Base-by-base conservation (phyloP, 257 asterid genomes). In the Thymus quinquecostatus region DNA sequence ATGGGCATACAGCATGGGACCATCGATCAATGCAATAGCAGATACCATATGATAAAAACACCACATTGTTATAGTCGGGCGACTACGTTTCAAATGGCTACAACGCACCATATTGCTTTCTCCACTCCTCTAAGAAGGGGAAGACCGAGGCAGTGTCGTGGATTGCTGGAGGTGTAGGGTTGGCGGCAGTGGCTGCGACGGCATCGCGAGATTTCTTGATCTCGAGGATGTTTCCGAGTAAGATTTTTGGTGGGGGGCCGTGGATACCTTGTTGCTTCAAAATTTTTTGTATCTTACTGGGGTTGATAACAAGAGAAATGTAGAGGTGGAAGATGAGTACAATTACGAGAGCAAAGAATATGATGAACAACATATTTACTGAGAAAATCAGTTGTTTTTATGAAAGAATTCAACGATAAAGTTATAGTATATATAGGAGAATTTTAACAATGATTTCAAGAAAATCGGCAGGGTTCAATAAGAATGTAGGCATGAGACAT, bases 211-310 rank as follows among this genome's bases (percentile, higher is more conserved):
- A 66, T 66, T 76, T 88, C 74, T 81, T 86, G 75, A 88, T 84
- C 58, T 86, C 91, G 40, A 82, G 67, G 2, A 86, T 60, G 83
- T 88, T 88, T 1, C 95, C 91, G 1, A 88, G 70, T 13, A 86
- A 48, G 72, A 80, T 27, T 27, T 49, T 71, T 1, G 89, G 86
- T 0, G 86, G 73, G 13, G 95, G 95, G n/a, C 95, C 95, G 8
- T 57, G 54, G 47, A 88, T 70, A 21, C 95, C 88, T 69, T 88
- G 95, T 32, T 72, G 82, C 71, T 12, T 75, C 65, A 87, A 69
- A 5, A 75, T 56, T 11, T 44, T 47, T 6, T 81, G 82, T n/a
- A 81, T 71, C 64, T 70, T 78, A 3, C 36, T 34, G 9, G 88
- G 92, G 36, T 75, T 83, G 2, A 72, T 28, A 2, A 85, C 71